Conservation (phyloP, 495 filamentous ascomycete species). For the Tuber calosporum region DNA sequence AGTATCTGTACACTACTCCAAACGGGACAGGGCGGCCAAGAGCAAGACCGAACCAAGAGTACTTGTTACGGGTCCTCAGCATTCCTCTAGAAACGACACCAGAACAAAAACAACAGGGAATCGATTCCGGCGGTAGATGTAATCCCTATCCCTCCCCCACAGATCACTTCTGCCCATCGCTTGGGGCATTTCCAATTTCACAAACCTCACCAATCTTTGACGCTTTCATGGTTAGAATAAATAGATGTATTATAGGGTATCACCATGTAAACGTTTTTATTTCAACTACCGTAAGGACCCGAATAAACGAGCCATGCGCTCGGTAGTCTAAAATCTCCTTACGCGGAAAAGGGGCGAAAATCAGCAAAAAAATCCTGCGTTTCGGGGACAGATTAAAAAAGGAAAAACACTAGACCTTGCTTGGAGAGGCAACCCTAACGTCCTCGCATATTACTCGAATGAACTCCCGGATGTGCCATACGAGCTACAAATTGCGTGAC, state of each 20-base stretch:
- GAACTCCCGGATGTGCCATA: too few species aligned
- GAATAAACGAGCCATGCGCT: neutral
- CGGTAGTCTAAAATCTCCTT: neutral
- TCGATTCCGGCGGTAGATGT: neutral
- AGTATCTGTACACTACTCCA: neutral
- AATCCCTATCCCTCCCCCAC: neutral
- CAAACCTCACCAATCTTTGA: neutral
- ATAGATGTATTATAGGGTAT: neutral
- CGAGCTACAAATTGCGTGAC: too few species aligned
- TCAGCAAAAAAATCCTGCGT: too few species aligned
- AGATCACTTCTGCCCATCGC: neutral
- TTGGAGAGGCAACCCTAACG: neutral
- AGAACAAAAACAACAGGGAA: neutral
- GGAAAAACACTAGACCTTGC: neutral
- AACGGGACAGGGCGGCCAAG: neutral
- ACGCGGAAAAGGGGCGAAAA: too few species aligned
- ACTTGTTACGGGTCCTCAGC: neutral
- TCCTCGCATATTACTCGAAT: neutral
- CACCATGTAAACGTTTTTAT: neutral
- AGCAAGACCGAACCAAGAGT: neutral
- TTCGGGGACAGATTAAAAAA: too few species aligned
- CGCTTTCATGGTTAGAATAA: neutral
- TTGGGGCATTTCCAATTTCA: neutral
- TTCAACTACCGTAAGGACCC: neutral
- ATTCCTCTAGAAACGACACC: neutral